phyloP scores from a whole-genome alignment of 768 basidiomycete genomes.

The Phlebiopsis flavidoalba region DNA sequence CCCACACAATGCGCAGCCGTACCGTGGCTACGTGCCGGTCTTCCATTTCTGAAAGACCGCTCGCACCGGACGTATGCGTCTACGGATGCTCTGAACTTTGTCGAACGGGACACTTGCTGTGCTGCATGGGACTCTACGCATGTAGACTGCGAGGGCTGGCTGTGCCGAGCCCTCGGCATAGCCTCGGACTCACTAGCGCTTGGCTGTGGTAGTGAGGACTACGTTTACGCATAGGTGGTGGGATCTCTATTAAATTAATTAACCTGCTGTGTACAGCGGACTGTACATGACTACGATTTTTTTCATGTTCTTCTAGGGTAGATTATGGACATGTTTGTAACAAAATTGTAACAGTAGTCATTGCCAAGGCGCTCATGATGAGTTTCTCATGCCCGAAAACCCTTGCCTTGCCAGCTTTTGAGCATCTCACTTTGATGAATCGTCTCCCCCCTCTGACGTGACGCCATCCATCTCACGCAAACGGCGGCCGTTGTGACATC shows the following conservation, averaged over 20 bases:
- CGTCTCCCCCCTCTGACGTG: too few relatives aligned
- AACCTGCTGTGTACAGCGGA: too few relatives aligned
- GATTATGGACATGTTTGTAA: neutral
- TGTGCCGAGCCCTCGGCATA: neutral
- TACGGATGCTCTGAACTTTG: neutral
- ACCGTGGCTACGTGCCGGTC: neutral
- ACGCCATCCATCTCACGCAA: too few relatives aligned
- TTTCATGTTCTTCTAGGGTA: neutral
- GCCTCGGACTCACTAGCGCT: neutral
- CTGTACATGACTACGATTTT: neutral
- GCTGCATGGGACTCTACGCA: neutral
- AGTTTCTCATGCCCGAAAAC: too few relatives aligned
- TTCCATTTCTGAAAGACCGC: neutral
- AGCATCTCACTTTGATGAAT: too few relatives aligned
- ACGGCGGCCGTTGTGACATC: too few relatives aligned
- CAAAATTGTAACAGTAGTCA: neutral
- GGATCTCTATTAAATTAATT: neutral
- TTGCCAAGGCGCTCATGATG: too few relatives aligned
- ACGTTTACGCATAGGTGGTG: neutral
- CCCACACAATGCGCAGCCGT: neutral
- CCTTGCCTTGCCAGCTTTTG: too few relatives aligned
- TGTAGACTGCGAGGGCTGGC: neutral
- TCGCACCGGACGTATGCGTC: neutral
- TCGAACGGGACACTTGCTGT: neutral
- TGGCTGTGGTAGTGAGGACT: neutral